Percentiles rank a stretch among this genome's conserved stretches.
Conservation (phyloP, 73 alveolate genomes). For the Paraurostyla sp. region DNA sequence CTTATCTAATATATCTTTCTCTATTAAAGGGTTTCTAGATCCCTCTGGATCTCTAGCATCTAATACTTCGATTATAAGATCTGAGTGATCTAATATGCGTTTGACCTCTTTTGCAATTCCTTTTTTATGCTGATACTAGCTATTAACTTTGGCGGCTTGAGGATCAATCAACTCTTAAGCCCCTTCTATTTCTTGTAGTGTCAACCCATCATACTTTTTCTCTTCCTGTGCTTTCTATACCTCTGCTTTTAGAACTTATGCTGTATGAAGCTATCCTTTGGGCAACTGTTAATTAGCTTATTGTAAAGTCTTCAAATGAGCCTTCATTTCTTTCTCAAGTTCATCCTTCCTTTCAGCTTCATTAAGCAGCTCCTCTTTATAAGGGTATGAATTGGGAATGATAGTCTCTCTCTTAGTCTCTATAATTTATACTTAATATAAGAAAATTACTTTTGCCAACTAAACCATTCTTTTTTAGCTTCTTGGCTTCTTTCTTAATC, state of each 20-base stretch:
- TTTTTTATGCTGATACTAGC: conserved; percentile 68
- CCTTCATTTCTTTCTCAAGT: conserved; percentile 73
- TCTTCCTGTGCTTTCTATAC: conserved; percentile 4
- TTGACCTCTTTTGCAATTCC: conserved; percentile 90
- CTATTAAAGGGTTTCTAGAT: conserved; percentile 91
- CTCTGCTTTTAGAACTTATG: not conserved
- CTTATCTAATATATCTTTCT: conserved; percentile 78
- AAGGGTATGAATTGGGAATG: conserved; percentile 85
- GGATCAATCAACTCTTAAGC: conserved; percentile 60
- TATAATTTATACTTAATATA: not conserved
- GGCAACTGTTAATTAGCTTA: conserved; percentile 8
- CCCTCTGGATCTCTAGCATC: conserved; percentile 99
- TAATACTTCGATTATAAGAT: conserved; percentile 95
- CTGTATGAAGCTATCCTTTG: conserved; percentile 11
- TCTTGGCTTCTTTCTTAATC: conserved; percentile 80
- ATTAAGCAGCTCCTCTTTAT: conserved; percentile 75
- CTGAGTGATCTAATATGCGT: conserved; percentile 92
- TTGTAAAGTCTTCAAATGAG: conserved; percentile 53
- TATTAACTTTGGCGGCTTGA: conserved; percentile 47
- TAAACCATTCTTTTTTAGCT: conserved; percentile 76
- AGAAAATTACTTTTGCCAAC: conserved; percentile 57
- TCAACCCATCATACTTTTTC: conserved; percentile 39
- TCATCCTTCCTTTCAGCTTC: conserved; percentile 76
- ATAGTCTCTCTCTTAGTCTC: conserved; percentile 68
- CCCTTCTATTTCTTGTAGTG: conserved; percentile 21